phyloP scores from a whole-genome alignment of 225 moss, liverwort and hornwort genomes.

The Sphagnum contortum region DNA sequence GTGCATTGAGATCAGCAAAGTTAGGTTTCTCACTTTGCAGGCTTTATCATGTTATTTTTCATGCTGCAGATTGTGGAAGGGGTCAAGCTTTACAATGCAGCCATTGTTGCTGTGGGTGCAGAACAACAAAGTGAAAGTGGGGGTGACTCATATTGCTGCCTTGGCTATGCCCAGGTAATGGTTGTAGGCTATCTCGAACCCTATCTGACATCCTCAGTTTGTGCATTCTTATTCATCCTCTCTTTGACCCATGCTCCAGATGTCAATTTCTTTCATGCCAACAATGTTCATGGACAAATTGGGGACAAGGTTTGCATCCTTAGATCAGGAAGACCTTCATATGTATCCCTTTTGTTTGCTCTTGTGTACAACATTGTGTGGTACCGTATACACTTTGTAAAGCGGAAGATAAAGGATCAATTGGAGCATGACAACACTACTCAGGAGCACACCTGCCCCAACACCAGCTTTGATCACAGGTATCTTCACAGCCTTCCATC shows the following conservation, averaged over 20 bases:
- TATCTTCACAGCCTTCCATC: not conserved
- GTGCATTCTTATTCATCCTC: no score
- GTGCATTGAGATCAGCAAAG: not conserved
- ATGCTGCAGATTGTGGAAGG: constrained; percentile 73
- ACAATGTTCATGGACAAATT: no score
- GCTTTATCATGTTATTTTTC: not conserved
- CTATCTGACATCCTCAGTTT: no score
- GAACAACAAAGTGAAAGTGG: constrained; percentile 47
- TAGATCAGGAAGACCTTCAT: no score
- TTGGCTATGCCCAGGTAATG: constrained; percentile 91
- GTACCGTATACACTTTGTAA: constrained; percentile 90
- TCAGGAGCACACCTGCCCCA: constrained; percentile 95
- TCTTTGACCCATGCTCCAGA: no score
- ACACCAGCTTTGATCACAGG: constrained; percentile 83
- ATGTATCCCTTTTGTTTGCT: no score
- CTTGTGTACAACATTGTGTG: constrained; percentile 70
- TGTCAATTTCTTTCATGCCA: no score
- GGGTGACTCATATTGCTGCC: constrained; percentile 93
- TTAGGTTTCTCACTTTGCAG: no score
- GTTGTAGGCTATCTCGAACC: no score
- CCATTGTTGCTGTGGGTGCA: constrained; percentile 84
- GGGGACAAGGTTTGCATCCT: no score
- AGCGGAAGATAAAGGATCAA: constrained; percentile 98
- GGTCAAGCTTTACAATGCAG: constrained; percentile 93
- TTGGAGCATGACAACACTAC: constrained; percentile 94